phyloP scores from a whole-genome alignment of 2,329 filamentous ascomycete species.

The Ceratocystis ficicola region DNA sequence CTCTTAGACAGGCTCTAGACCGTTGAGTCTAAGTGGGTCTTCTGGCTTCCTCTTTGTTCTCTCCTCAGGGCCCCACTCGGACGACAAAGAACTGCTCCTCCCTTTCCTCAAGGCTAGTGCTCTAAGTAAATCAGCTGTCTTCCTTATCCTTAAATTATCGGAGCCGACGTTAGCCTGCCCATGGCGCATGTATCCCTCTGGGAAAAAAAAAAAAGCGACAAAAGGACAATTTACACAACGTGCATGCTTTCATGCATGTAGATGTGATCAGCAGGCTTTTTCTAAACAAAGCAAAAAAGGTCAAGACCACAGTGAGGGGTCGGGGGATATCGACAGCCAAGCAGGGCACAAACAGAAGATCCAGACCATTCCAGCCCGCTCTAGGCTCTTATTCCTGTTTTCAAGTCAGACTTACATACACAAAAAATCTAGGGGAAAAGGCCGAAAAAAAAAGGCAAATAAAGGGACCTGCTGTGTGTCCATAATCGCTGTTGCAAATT shows the following conservation, averaged over 20 bases:
- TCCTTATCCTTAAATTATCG: not conserved
- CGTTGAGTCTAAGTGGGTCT: not conserved
- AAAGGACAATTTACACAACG: not conserved
- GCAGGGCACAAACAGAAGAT: not conserved
- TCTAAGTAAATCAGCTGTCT: not conserved
- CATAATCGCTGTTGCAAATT: too few relatives aligned
- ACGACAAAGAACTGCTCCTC: slow-evolving; percentile 1
- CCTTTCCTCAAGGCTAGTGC: not conserved
- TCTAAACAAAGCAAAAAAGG: not conserved
- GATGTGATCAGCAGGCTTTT: not conserved
- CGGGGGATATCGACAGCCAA: not conserved
- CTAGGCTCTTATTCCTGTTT: not conserved
- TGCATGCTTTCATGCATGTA: not conserved
- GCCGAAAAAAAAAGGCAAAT: too few relatives aligned
- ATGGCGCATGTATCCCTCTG: not conserved
- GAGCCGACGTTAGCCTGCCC: not conserved
- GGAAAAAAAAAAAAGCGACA: not conserved
- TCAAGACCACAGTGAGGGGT: not conserved
- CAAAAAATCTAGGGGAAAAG: too few relatives aligned
- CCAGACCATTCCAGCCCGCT: slow-evolving; percentile 1
- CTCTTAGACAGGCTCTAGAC: not conserved
- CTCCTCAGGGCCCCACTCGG: not conserved
- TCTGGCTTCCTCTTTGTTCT: slow-evolving; percentile 7
- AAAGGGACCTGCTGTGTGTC: too few relatives aligned
- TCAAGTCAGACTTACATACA: too few relatives aligned